These are phyloP conservation scores for Scutellaria baicalensis DNA, from an alignment of 257 asterid genomes.

Conservation along the genomic window DNA sequence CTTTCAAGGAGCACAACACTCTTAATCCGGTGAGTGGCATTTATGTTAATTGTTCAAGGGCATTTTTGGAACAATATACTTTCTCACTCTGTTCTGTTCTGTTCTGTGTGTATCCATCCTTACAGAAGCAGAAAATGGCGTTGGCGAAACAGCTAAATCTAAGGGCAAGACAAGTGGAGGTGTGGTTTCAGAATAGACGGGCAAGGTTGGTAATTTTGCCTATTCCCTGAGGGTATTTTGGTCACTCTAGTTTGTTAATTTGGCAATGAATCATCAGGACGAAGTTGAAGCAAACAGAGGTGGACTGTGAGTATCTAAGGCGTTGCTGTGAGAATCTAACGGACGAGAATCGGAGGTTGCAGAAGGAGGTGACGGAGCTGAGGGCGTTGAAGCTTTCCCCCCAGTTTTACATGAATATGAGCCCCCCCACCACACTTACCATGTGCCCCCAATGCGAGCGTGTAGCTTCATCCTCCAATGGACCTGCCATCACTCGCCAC, in stretches of 20 bases:
- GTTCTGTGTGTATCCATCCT: no score
- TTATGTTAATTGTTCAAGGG: constrained; percentile 11
- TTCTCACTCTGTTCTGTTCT: no score
- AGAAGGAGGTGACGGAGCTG: constrained; percentile 80
- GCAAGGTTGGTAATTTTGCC: constrained; percentile 63
- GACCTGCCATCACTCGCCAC: constrained; percentile 24
- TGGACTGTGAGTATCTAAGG: constrained; percentile 82
- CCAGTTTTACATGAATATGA: constrained; percentile 86
- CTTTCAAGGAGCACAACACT: constrained; percentile 84
- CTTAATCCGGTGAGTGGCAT: constrained; percentile 77
- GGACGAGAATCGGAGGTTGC: constrained; percentile 74
- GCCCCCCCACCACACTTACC: constrained; percentile 90
- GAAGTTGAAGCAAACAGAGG: constrained; percentile 93
- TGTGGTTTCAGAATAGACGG: constrained; percentile 98
- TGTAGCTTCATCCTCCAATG: constrained; percentile 30
- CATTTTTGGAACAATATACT: not conserved
- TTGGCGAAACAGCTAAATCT: constrained; percentile 77
- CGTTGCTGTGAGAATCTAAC: constrained; percentile 88
- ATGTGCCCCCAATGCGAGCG: constrained; percentile 99
- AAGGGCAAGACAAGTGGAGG: constrained; percentile 94
- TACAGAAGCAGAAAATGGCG: constrained; percentile 92
- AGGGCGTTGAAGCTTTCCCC: constrained; percentile 84
- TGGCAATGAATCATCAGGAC: constrained; percentile 54
- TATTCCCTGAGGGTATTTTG: constrained; percentile 19
- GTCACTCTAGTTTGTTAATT: constrained; percentile 1